phyloP scores from a whole-genome alignment of 2,329 filamentous ascomycete species.

The Aspergillus sp. region DNA sequence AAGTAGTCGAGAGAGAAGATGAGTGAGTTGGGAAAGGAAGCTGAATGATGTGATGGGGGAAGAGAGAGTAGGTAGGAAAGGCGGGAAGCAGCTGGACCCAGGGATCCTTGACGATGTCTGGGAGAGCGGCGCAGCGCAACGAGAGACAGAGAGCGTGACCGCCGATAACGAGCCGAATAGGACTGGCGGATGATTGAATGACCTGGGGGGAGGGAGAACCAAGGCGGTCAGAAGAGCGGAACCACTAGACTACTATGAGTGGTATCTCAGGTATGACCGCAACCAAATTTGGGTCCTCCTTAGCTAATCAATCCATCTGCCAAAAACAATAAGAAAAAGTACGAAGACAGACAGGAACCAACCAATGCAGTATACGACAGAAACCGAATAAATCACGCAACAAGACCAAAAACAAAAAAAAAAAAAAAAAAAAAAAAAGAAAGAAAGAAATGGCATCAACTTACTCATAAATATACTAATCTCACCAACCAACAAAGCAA shows the following conservation, averaged over 20 bases:
- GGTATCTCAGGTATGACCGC: not conserved
- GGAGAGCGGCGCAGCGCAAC: constrained; percentile 4
- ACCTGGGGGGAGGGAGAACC: not conserved
- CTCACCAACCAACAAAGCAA: no score
- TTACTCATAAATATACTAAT: no score
- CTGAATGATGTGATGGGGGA: constrained; percentile 32
- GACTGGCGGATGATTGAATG: not conserved
- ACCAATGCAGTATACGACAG: not conserved
- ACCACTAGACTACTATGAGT: no score
- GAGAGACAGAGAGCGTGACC: constrained; percentile 25
- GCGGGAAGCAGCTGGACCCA: constrained; percentile 29
- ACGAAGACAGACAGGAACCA: no score
- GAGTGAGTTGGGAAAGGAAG: constrained; percentile 14
- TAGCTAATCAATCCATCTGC: not conserved
- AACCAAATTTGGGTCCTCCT: not conserved
- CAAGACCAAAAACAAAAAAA: not conserved
- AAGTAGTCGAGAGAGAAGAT: constrained; percentile 15
- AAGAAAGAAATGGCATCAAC: not conserved
- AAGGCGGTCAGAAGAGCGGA: constrained; percentile 38
- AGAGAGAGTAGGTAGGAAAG: constrained; percentile 16
- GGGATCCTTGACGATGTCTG: constrained; percentile 25
- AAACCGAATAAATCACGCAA: not conserved
- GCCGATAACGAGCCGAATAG: constrained; percentile 30
- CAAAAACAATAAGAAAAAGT: no score
- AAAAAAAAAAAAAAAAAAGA: not conserved